A percentile compares a stretch with the other conserved stretches of the same genome.
Conservation (phyloP, 2,329 filamentous ascomycete species). For the Tolypocladium ophioglossoides region DNA sequence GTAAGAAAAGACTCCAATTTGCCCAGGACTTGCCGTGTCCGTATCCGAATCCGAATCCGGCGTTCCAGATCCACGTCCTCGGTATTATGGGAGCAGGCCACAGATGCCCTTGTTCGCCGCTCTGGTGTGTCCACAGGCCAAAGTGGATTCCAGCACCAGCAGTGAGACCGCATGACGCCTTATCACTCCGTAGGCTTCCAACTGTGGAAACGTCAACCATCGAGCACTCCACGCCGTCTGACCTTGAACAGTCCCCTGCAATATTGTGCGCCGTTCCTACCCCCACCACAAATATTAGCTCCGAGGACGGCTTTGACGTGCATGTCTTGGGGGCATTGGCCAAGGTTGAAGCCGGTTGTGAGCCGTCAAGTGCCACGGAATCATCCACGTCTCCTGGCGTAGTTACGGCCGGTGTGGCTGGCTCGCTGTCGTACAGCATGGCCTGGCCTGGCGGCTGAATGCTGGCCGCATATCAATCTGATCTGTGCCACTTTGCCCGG, state of each 20-base stretch:
- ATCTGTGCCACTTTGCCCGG: background rate
- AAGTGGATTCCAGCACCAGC: background rate
- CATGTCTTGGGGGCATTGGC: background rate
- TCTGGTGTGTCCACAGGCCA: background rate
- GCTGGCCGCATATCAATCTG: background rate
- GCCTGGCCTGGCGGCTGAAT: background rate
- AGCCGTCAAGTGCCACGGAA: background rate
- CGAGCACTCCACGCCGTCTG: background rate
- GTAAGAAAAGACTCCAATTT: background rate
- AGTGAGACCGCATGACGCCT: background rate
- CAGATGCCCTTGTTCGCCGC: background rate
- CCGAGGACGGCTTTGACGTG: background rate
- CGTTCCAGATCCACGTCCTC: background rate
- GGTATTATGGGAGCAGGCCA: background rate
- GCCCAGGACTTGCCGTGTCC: background rate
- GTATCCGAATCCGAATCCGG: background rate
- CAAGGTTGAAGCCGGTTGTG: background rate
- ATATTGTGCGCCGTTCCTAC: background rate
- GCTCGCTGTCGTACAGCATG: background rate
- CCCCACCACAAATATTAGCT: background rate
- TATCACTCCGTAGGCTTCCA: slow-evolving; percentile 5
- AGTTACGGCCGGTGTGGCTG: background rate
- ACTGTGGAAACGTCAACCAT: background rate
- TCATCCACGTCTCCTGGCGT: background rate
- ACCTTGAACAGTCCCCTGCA: background rate